Evolutionary conservation across 2,329 filamentous ascomycete species (phyloP), one percentile per base, ranked within the genome.

Genomic region (Colletotrichum chrysophilum): DNA sequence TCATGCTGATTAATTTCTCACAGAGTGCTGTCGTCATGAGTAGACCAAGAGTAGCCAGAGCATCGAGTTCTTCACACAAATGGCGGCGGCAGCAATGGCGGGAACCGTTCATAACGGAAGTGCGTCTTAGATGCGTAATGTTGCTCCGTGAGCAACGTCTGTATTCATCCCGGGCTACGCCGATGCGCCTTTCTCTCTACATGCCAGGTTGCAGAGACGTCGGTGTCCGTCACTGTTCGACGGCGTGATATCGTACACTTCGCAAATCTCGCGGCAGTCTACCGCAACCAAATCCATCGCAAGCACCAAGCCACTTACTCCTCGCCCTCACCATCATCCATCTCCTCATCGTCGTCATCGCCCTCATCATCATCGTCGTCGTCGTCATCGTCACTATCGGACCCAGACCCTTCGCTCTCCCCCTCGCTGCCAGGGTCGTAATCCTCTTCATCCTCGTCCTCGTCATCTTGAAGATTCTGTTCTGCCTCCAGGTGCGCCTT

Each of bases 401-500:
- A 88, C 3, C 90, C 91, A 2, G 87, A 89, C 0, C 91, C 91
- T 13, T 90, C 91, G 68, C 90, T 92, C 7, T 92, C 90, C 0
- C 86, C 91, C 7, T 92, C 90, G 52, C 88, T 91, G 0, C 90
- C 91, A 1, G 92, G 92, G 74, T 93, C 91, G 78, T 93, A 93
- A 78, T 93, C 92, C 78, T 93, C 91, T 78, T 93, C 92, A 6
- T 92, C 87, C 71, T 92, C 91, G 65, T 92, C 91, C 71, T 93
- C 91, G 65, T 92, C 91, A 48, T 93, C 90, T 74, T 91, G 89
- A 43, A 91, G 77, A 74, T 85, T 84, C 78, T 91, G 88, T 79
- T 92, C 90, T 4, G 84, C 85, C 77, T 91, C 89, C 10, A 83
- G 75, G 62, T 89, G 84, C 5, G 89, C 90, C 71, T 84, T 86